Evolutionary conservation across 805 yeast genomes (phyloP).

Genomic region (Barnettozyma siamensis): DNA sequence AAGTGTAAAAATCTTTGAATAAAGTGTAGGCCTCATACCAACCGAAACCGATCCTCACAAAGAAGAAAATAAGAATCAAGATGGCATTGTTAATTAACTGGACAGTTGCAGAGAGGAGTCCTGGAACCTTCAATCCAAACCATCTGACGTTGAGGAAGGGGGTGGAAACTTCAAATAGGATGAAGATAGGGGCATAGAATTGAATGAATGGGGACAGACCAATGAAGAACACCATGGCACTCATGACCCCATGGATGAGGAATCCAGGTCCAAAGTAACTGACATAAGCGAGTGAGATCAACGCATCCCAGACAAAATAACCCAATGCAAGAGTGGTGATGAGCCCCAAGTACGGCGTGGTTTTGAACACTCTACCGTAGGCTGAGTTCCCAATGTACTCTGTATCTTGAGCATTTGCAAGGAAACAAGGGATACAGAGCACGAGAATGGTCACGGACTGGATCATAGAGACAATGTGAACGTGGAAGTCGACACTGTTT

Average conservation of each 20-base stretch:
- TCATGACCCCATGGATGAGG: constrained; percentile 70
- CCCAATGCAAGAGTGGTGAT: constrained; percentile 63
- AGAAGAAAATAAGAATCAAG: constrained; percentile 59
- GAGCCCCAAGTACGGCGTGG: constrained; percentile 64
- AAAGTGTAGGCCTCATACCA: constrained; percentile 53
- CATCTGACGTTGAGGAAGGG: constrained; percentile 85
- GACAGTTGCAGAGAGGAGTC: constrained; percentile 43
- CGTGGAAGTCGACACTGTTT: constrained; percentile 65
- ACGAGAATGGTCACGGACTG: constrained; percentile 67
- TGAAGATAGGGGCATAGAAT: constrained; percentile 68
- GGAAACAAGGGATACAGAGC: constrained; percentile 21
- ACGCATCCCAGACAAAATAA: constrained; percentile 80
- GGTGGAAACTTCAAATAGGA: constrained; percentile 75
- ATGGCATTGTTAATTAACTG: constrained; percentile 59
- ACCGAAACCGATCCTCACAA: constrained; percentile 72
- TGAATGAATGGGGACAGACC: constrained; percentile 61
- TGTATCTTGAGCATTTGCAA: background rate
- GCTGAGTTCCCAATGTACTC: constrained; percentile 3
- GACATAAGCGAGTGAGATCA: constrained; percentile 51
- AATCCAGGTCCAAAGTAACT: constrained; percentile 67
- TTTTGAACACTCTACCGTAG: constrained; percentile 51
- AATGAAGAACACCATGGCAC: constrained; percentile 59
- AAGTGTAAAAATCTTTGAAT: constrained; percentile 37
- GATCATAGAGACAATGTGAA: constrained; percentile 81
- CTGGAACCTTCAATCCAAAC: constrained; percentile 71